Evolutionary conservation across 2,329 filamentous ascomycete species (phyloP), one percentile per base, ranked within the genome.

Genomic region (Monilinia fructicola): DNA sequence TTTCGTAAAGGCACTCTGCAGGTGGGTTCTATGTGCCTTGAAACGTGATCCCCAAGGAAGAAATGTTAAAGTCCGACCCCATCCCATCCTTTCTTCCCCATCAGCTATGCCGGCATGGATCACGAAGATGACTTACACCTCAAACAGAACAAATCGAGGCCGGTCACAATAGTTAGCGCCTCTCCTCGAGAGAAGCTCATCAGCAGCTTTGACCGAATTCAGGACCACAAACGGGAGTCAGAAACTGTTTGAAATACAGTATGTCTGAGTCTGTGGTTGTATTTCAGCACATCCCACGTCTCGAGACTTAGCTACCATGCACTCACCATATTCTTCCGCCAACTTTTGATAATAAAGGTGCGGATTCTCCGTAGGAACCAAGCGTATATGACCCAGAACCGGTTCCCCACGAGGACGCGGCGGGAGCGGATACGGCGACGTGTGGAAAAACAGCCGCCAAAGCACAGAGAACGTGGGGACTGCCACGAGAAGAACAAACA

Each of bases 1-100:
- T 67, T 77, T 78, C 26, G 77, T 77, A 67, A 83, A 82, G n/a
- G 74, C 76, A 48, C 74, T 77, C 66, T 83, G 81, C 23, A 83
- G 73, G 35, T 81, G 73, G 59, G 76, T 78, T 44, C 81, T 78
- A 68, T 83, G 81, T 66, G 79, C 70, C n/a, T 77, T 76, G 69
- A 81, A 82, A 40, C 72, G 72, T n/a, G 77, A 73, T 0, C 79
- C 79, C 76, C 77, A 80, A 65, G 73, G 76, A 1, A 82, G 73
- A 67, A 82, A 83, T 12, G 80, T 81, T 38, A 83, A 73, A 0
- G 81, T 82, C 52, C 78, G 77, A 26, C 76, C 74, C 81, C 81
- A 83, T 28, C 80, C 80, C 69, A 73, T 71, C 38, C 63, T 65
- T 9, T 48, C 11, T 21, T 21, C 10, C 3, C 26, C 11, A 35